A percentile compares a stretch with the other conserved stretches of the same genome.
phyloP scores from a whole-genome alignment of 805 yeast species.

The Yamadazyma phyllophila region DNA sequence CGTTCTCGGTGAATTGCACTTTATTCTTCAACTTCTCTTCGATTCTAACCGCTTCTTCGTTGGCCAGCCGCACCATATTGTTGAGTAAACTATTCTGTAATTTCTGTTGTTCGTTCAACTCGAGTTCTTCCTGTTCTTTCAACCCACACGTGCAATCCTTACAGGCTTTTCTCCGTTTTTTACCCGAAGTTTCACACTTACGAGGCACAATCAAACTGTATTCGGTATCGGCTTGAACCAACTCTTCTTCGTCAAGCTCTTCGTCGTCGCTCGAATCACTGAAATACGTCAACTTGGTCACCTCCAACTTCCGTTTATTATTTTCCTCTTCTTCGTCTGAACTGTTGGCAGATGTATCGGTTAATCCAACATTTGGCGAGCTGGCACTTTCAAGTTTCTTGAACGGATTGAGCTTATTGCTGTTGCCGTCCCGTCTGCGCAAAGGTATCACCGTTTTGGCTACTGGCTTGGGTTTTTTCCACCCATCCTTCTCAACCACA shows the following conservation, averaged over 20 bases:
- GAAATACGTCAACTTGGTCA: conserved; percentile 53
- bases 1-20: conserved; percentile 59
- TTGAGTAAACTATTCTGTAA: conserved; percentile 46
- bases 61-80: conserved; percentile 50
- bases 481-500: conserved; percentile 42
- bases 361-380: conserved; percentile 27
- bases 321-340: conserved; percentile 41
- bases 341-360: conserved; percentile 45
- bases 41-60: conserved; percentile 51
- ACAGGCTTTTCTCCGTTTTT: conserved; percentile 86
- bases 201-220: conserved; percentile 54
- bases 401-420: conserved; percentile 7
- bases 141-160: conserved; percentile 98
- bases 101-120: conserved; percentile 43
- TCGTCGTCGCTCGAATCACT: conserved; percentile 53
- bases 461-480: conserved; percentile 53
- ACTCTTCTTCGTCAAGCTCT: conserved; percentile 35
- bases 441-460: conserved; percentile 24
- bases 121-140: conserved; percentile 79
- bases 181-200: conserved; percentile 53
- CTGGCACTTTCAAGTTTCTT: conserved; percentile 5
- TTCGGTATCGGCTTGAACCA: conserved; percentile 25
- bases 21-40: conserved; percentile 49
- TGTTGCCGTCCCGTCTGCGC: neutral
- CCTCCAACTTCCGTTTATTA: conserved; percentile 44